phyloP scores from a whole-genome alignment of 768 basidiomycete genomes.

The Lactarius trivialis region DNA sequence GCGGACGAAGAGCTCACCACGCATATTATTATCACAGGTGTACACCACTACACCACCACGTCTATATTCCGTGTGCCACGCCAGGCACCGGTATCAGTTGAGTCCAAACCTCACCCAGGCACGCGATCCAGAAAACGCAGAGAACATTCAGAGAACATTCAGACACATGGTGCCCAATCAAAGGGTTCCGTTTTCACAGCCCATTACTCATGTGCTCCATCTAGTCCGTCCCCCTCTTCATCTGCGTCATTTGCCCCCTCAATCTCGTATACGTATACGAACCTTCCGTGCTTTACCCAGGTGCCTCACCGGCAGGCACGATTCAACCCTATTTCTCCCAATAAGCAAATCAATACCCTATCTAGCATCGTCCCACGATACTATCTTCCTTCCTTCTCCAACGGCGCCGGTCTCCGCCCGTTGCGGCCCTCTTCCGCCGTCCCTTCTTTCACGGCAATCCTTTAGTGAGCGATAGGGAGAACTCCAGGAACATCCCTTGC shows the following conservation, averaged over 20 bases:
- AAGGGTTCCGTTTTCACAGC: neutral
- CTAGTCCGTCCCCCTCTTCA: neutral
- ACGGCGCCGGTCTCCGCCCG: neutral
- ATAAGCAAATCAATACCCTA: neutral
- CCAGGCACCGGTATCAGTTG: neutral
- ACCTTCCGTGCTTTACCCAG: neutral
- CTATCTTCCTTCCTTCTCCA: neutral
- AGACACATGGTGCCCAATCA: slow-evolving; percentile 1
- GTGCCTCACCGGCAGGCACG: slow-evolving; percentile 8
- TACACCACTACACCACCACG: neutral
- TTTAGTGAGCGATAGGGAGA: neutral
- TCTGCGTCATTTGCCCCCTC: slow-evolving; percentile 13
- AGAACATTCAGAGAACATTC: neutral
- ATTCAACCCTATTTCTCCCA: slow-evolving; percentile 1
- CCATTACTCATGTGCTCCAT: neutral
- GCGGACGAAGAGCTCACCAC: too few species aligned
- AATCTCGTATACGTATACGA: neutral
- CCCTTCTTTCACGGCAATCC: neutral
- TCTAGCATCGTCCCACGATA: neutral
- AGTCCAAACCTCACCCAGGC: neutral
- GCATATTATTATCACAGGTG: neutral
- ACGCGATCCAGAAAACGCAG: neutral
- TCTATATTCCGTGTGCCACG: neutral
- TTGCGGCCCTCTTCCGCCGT: neutral
- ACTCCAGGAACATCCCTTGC: neutral